phyloP scores from a whole-genome alignment of 768 basidiomycete species.

The Podaxis carcinomalis region DNA sequence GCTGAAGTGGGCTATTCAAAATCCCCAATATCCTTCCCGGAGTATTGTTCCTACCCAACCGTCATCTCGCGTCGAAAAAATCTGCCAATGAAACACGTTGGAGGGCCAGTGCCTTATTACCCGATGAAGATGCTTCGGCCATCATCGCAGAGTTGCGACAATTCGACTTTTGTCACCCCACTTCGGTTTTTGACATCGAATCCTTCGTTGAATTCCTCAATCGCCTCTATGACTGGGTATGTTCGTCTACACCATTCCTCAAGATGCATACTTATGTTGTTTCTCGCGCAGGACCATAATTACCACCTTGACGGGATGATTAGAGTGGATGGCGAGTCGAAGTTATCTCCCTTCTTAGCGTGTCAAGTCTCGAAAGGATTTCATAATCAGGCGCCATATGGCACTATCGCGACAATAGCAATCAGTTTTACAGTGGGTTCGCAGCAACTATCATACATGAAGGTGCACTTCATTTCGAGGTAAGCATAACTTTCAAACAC shows the following conservation, averaged over 20 bases:
- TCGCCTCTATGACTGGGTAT: not conserved
- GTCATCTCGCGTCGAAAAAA: not conserved
- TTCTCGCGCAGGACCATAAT: not conserved
- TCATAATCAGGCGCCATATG: not conserved
- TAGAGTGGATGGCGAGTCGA: not conserved
- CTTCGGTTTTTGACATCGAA: not conserved
- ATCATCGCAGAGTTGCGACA: not conserved
- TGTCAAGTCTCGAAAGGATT: not conserved
- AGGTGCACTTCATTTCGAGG: too few relatives aligned
- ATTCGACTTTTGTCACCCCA: not conserved
- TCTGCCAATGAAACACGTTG: not conserved
- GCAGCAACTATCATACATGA: too few relatives aligned
- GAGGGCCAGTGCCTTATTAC: not conserved
- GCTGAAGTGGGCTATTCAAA: too few relatives aligned
- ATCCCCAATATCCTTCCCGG: not conserved
- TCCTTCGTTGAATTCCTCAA: not conserved
- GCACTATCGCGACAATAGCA: not conserved
- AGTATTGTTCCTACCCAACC: not conserved
- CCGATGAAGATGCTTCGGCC: not conserved
- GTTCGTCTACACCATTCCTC: not conserved
- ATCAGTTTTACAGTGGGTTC: too few relatives aligned
- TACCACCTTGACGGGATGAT: not conserved
- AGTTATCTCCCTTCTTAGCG: not conserved
- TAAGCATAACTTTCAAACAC: not conserved
- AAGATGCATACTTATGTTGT: not conserved